phyloP scores from a whole-genome alignment of 805 yeast species.

The Kodamaea lidongshanica region DNA sequence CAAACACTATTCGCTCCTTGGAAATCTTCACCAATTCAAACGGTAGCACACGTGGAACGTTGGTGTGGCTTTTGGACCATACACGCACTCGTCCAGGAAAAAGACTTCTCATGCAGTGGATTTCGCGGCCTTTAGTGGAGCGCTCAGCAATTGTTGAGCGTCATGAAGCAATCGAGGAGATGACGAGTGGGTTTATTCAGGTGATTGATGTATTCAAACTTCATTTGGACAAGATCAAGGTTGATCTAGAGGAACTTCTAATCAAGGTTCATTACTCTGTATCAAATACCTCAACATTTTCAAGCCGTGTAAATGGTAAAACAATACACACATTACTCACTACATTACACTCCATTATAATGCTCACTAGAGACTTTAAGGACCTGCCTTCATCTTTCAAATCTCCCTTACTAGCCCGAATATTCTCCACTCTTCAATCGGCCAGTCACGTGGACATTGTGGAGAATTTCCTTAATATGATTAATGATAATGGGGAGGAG shows the following conservation, averaged over 20 bases:
- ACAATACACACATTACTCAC: neutral
- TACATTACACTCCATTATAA: too few relatives aligned
- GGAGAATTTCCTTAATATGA: constrained; percentile 37
- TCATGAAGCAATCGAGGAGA: constrained; percentile 44
- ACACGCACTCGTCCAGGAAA: constrained; percentile 75
- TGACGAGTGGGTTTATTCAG: constrained; percentile 25
- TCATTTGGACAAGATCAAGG: constrained; percentile 18
- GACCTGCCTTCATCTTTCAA: too few relatives aligned
- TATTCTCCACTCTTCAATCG: too few relatives aligned
- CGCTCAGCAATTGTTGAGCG: constrained; percentile 53
- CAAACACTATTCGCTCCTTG: constrained; percentile 60
- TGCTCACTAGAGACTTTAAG: too few relatives aligned
- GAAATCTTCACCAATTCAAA: constrained; percentile 71
- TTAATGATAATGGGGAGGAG: too few relatives aligned
- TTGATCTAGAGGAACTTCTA: constrained; percentile 31
- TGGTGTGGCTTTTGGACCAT: constrained; percentile 75
- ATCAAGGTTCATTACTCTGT: constrained; percentile 36
- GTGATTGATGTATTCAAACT: constrained; percentile 27
- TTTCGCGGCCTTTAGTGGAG: constrained; percentile 61
- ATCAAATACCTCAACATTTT: too few relatives aligned
- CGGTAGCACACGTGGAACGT: constrained; percentile 57
- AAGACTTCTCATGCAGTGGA: constrained; percentile 64
- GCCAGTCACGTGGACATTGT: too few relatives aligned
- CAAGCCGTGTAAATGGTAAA: too few relatives aligned
- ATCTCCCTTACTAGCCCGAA: constrained; percentile 35